Conservation (phyloP, 192 early-diverging fungal genomes). For the Coemansia sp. region DNA sequence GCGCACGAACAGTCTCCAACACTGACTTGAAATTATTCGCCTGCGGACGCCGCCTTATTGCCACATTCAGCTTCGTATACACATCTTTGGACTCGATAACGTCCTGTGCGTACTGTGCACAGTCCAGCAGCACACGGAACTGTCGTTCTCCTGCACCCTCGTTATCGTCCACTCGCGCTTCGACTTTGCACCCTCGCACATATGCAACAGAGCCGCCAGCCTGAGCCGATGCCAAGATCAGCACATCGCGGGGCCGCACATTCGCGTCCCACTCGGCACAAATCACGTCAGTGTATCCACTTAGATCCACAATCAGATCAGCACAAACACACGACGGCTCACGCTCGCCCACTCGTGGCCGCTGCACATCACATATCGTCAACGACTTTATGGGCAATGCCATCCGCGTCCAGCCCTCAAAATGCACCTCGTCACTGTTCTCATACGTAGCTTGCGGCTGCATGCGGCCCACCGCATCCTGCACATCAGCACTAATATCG, state of each 20-base stretch:
- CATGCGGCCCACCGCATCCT: constrained; percentile 82
- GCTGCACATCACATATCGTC: constrained; percentile 67
- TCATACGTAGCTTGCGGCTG: constrained; percentile 60
- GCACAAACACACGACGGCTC: constrained; percentile 76
- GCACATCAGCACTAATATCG: constrained; percentile 83
- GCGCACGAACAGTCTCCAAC: constrained; percentile 84
- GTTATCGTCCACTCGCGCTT: constrained; percentile 68
- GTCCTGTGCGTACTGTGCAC: constrained; percentile 73
- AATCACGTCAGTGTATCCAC: constrained; percentile 68
- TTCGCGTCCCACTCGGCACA: constrained; percentile 83
- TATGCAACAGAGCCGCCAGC: not conserved
- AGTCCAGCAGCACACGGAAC: constrained; percentile 74
- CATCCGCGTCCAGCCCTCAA: constrained; percentile 93
- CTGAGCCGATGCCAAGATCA: constrained; percentile 62
- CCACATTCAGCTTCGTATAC: constrained; percentile 81
- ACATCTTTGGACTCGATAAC: constrained; percentile 55
- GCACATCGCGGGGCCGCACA: constrained; percentile 79
- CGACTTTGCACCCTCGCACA: constrained; percentile 86
- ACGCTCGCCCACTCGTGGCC: constrained; percentile 50
- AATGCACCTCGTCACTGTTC: constrained; percentile 56
- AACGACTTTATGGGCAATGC: constrained; percentile 71
- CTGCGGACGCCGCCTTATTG: constrained; percentile 82
- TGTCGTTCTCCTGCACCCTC: constrained; percentile 14
- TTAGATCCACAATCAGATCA: constrained; percentile 73
- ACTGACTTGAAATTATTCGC: constrained; percentile 96